phyloP scores from a whole-genome alignment of 768 basidiomycete species.

The Mycena rosella region DNA sequence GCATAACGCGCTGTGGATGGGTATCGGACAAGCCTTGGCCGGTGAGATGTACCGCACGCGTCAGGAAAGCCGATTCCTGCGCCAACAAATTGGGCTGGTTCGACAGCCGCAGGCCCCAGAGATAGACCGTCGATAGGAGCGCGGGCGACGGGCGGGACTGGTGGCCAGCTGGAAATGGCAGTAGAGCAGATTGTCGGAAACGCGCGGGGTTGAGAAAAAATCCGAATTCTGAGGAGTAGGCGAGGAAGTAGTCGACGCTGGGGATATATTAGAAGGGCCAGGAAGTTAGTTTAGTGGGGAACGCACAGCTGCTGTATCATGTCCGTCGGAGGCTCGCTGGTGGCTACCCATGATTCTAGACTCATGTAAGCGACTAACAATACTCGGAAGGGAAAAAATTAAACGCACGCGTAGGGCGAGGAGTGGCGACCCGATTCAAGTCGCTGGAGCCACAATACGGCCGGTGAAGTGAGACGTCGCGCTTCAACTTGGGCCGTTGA shows the following conservation, averaged over 20 bases:
- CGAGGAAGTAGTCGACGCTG: slow-evolving; percentile 57
- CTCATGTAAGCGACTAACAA: not conserved
- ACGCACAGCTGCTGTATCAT: slow-evolving; percentile 50
- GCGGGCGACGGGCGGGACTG: slow-evolving; percentile 52
- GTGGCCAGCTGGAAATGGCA: slow-evolving; percentile 49
- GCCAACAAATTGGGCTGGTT: slow-evolving; percentile 42
- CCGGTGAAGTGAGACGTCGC: slow-evolving; percentile 1
- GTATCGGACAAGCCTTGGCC: slow-evolving; percentile 51
- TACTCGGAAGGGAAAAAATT: not conserved
- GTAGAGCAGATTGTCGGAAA: slow-evolving; percentile 55
- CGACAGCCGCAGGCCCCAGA: slow-evolving; percentile 54
- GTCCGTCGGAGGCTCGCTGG: slow-evolving; percentile 48
- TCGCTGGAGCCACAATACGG: slow-evolving; percentile 2
- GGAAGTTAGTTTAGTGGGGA: not conserved
- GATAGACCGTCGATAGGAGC: slow-evolving; percentile 53
- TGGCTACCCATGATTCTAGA: not conserved
- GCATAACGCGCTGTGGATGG: slow-evolving; percentile 59
- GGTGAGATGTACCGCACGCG: slow-evolving; percentile 55
- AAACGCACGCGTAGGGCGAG: slow-evolving; percentile 6
- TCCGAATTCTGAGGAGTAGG: slow-evolving; percentile 63
- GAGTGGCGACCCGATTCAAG: not conserved
- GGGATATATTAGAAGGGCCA: not conserved
- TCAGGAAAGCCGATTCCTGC: slow-evolving; percentile 54
- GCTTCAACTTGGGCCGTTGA: not conserved
- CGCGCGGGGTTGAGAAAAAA: slow-evolving; percentile 68